A percentile compares a stretch with the other conserved stretches of the same genome.
Evolutionary conservation across 78 protist species (phyloP).

Genomic region (Mastigamoeba balamuthi): DNA sequence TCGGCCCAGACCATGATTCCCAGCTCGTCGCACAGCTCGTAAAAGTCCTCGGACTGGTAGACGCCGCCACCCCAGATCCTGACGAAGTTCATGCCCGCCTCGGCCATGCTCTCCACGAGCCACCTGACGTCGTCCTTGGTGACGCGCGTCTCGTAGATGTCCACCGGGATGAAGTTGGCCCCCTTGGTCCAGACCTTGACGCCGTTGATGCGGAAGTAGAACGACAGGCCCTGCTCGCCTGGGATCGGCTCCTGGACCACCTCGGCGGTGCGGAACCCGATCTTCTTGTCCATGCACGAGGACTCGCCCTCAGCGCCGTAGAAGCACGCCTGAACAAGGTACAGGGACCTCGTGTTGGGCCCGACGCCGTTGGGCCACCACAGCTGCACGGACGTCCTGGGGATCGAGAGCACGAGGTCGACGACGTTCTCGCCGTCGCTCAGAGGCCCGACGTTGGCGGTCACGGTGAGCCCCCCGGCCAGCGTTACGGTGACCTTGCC

Average conservation of each 20-base stretch:
- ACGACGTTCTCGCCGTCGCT: too few relatives aligned
- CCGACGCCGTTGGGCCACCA: constrained; percentile 28
- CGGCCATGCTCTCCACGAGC: not conserved
- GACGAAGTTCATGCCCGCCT: constrained; percentile 24
- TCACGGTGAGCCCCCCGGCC: too few relatives aligned
- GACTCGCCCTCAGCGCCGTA: not conserved
- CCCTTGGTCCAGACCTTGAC: constrained; percentile 35
- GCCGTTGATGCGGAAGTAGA: constrained; percentile 25
- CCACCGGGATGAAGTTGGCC: constrained; percentile 33
- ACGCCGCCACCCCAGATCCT: constrained; percentile 60
- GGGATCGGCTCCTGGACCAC: not conserved
- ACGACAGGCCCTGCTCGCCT: constrained; percentile 5
- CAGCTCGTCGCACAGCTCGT: constrained; percentile 24
- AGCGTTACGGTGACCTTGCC: too few relatives aligned
- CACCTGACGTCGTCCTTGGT: not conserved
- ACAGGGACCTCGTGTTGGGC: not conserved
- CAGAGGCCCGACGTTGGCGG: too few relatives aligned
- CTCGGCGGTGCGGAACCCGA: constrained; percentile 14
- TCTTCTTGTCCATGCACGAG: not conserved
- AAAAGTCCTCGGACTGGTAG: constrained; percentile 32
- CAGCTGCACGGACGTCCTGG: too few relatives aligned
- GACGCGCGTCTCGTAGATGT: constrained; percentile 1
- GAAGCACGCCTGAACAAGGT: not conserved
- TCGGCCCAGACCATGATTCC: constrained; percentile 79
- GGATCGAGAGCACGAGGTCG: too few relatives aligned